These are phyloP conservation scores for Lepiota subincarnata DNA, from an alignment of 768 basidiomycete genomes.

Conservation along the genomic window DNA sequence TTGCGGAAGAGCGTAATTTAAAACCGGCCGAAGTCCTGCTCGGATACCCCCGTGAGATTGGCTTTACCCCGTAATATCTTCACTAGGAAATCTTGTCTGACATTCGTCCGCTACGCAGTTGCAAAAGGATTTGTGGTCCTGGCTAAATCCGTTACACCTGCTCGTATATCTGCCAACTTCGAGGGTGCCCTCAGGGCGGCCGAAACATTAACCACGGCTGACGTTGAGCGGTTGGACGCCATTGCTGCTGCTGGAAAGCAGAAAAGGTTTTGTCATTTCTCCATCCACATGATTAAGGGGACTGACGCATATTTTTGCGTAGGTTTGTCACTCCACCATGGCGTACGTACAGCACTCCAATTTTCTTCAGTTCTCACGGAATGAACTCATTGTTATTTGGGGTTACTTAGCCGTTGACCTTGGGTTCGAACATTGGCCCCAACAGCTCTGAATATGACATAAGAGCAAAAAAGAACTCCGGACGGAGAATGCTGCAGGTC, in stretches of 20 bases:
- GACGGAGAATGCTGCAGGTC: background rate
- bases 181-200: slow-evolving; percentile 45
- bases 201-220: slow-evolving; percentile 42
- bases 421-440: slow-evolving; percentile 66
- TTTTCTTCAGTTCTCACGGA: slow-evolving; percentile 4
- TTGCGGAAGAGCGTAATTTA: slow-evolving; percentile 56
- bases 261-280: slow-evolving; percentile 37
- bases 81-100: background rate
- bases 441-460: slow-evolving; percentile 13
- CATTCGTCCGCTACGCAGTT: slow-evolving; percentile 33
- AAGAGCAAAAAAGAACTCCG: background rate
- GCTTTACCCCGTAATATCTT: slow-evolving; percentile 7
- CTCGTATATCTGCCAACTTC: slow-evolving; percentile 61
- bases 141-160: slow-evolving; percentile 73
- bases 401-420: slow-evolving; percentile 50
- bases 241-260: slow-evolving; percentile 62
- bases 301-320: slow-evolving; percentile 3
- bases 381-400: slow-evolving; percentile 13
- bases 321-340: slow-evolving; percentile 64
- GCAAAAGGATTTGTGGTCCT: slow-evolving; percentile 62
- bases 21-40: slow-evolving; percentile 55
- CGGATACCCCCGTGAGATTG: slow-evolving; percentile 55
- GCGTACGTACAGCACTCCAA: slow-evolving; percentile 43
- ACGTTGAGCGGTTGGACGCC: slow-evolving; percentile 53
- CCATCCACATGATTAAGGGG: background rate